Evolutionary conservation across 345 rosid genomes (phyloP).

Genomic region (Passiflora organensis): DNA sequence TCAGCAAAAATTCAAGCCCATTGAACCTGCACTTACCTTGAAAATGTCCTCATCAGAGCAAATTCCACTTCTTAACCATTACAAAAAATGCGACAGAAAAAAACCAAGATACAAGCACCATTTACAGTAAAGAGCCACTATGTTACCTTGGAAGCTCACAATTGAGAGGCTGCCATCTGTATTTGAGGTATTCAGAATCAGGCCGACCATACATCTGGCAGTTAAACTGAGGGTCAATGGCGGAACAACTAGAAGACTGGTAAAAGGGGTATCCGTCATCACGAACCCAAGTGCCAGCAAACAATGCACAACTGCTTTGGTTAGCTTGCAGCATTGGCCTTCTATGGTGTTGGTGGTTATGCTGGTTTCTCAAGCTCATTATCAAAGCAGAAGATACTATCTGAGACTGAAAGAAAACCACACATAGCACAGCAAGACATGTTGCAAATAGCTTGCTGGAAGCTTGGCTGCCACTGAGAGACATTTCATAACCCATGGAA

Average conservation of each 20-base stretch:
- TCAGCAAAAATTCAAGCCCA: conserved; percentile 59
- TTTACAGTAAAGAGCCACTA: not conserved
- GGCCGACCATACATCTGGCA: conserved; percentile 86
- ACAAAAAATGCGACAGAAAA: no score
- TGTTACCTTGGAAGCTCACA: conserved; percentile 81
- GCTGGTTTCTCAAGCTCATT: conserved; percentile 56
- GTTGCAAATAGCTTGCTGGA: conserved; percentile 6
- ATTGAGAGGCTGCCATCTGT: conserved; percentile 79
- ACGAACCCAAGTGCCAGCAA: conserved; percentile 62
- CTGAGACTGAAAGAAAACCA: conserved; percentile 31
- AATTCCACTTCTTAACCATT: not conserved
- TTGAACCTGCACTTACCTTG: conserved; percentile 40
- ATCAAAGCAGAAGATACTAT: conserved; percentile 51
- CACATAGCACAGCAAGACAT: conserved; percentile 24
- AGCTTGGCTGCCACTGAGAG: not conserved
- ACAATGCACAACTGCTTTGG: conserved; percentile 51
- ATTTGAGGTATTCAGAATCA: conserved; percentile 76
- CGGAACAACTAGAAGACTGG: conserved; percentile 42
- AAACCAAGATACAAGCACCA: not conserved
- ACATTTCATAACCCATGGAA: not conserved
- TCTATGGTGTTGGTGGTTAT: conserved; percentile 39
- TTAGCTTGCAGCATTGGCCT: conserved; percentile 52
- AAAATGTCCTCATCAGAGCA: not conserved
- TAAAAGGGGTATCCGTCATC: conserved; percentile 74
- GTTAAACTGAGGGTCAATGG: conserved; percentile 71